These are phyloP conservation scores for Ophiocordyceps sinensis DNA, from an alignment of 2,329 filamentous ascomycete genomes.

Conservation along the genomic window DNA sequence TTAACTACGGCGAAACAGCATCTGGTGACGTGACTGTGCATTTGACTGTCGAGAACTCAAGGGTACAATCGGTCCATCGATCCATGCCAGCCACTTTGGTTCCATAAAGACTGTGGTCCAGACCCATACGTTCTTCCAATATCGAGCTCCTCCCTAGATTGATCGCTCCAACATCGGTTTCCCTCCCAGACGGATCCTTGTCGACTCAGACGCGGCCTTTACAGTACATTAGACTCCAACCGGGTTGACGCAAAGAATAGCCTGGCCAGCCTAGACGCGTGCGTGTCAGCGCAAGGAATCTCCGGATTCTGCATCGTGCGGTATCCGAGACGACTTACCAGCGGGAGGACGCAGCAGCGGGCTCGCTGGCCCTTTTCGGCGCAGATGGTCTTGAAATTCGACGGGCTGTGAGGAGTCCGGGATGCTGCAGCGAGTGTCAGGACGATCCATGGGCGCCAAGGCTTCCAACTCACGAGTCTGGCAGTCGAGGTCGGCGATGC, in stretches of 20 bases:
- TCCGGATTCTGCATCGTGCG: neutral
- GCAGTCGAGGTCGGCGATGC: slow-evolving; percentile 5
- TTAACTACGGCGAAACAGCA: too few species aligned
- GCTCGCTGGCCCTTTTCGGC: neutral
- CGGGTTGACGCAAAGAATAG: neutral
- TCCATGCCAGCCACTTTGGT: too few species aligned
- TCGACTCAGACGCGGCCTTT: too few species aligned
- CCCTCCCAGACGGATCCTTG: too few species aligned
- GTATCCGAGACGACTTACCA: slow-evolving; percentile 2
- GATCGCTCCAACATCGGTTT: too few species aligned
- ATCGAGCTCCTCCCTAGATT: too few species aligned
- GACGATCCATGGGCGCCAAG: neutral
- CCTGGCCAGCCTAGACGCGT: neutral
- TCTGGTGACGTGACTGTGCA: too few species aligned
- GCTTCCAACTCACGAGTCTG: slow-evolving; percentile 2
- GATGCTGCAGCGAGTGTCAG: neutral
- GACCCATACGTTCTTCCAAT: too few species aligned
- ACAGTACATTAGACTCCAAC: too few species aligned
- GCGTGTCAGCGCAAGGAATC: neutral
- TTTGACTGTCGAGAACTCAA: too few species aligned
- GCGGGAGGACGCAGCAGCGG: slow-evolving; percentile 3
- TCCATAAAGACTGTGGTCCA: too few species aligned
- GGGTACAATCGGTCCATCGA: too few species aligned
- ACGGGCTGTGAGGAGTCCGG: neutral
- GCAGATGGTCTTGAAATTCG: neutral